Evolutionary conservation across 805 yeast genomes (phyloP), one percentile per base, ranked within the genome.

Genomic region (Spathaspora boniae): DNA sequence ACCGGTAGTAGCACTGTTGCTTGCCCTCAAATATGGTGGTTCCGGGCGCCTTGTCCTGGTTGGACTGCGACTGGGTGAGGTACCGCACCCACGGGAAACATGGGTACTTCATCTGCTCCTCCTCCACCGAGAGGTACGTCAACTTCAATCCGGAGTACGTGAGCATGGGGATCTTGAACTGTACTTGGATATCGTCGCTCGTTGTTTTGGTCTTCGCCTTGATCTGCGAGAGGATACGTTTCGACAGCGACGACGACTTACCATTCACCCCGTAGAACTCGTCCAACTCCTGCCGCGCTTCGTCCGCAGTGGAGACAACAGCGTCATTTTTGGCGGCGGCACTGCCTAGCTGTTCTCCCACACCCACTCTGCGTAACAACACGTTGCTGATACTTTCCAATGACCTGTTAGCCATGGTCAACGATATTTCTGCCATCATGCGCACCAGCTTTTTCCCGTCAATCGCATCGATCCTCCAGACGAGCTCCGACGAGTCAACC

Each of bases 21-120:
- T n/a, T 36, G 6, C 34, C 31, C 9, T 18, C 22, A 12, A 14
- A 27, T 17, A 23, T 28, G 12, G 19, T 31, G 16, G 15, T 25
- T 6, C 27, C 19, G 11, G 11, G 19, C 9, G 11, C 16, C 19
- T 6, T 15, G 12, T 31, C 24, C 44, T 30, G 12, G 5, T 8
- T 25, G 9, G 22, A 16, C 7, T 16, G 20, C 2, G 51, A 31
- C 26, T 44, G 36, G 6, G 53, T 72, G 39, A 70, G 58, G 48
- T 83, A 82, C 36, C 82, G 66, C 1, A 84, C 82, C 94, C 94
- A 84, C 0, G 93, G 89, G 50, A 84, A 83, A 27, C 85, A 74
- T 5, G 84, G 77, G 45, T 80, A 80, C 34, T 72, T 65, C 50
- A 82, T 54, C 34, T 68, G 70, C 5, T 71, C 74, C 47, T 84